Base-by-base conservation (phyloP, 1,284 basidiomycete genomes). In the Ceratobasidium papillatum region DNA sequence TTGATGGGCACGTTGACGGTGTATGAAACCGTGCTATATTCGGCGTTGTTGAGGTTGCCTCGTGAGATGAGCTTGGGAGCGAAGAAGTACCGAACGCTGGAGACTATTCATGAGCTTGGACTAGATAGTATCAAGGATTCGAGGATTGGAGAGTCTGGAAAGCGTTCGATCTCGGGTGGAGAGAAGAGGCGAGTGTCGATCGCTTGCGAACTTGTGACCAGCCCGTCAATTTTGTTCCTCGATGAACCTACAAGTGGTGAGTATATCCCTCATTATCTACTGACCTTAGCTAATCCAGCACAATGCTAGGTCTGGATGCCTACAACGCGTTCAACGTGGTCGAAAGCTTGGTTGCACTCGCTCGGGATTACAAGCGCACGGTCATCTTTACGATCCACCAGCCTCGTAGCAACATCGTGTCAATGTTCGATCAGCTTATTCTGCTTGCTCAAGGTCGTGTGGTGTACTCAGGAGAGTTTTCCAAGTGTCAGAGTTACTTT, bases 311-410 rank as follows among this genome's bases (percentile, higher is more conserved):
- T 75, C 87, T 98, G 45, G 97, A 99, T 80, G 91, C 96, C 0
- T 98, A 91, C 85, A 99, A 99, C 79, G 97, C 97, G 0, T 92
- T 88, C 85, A 98, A 98, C 78, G 97, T 99, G 76, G 87, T 99
- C 43, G 94, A 97, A 68, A 91, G 91, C 34, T 86, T 99, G 41
- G 92, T 93, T 1, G 91, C 92, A 5, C 87, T 99, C 9, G 95
- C 96, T 0, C 86, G 90, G 56, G 89, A 93, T 78, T 98, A 95
- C 84, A 94, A 96, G 79, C 90, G 96, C n/a, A 98, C 96, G 0
- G 94, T 99, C 69, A 86, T 99, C 77, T 98, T 98, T 83, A 98
- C 97, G 0, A 98, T 99, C 76, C 97, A 99, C 81, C 97, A 99
- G 82, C 97, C 97, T n/a, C 91, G 96, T 74, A 95, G 94, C 81